A percentile compares a stretch with the other conserved stretches of the same genome.
Evolutionary conservation across 148 eudicot species (phyloP).

Genomic region (Salicornia ramosissima): DNA sequence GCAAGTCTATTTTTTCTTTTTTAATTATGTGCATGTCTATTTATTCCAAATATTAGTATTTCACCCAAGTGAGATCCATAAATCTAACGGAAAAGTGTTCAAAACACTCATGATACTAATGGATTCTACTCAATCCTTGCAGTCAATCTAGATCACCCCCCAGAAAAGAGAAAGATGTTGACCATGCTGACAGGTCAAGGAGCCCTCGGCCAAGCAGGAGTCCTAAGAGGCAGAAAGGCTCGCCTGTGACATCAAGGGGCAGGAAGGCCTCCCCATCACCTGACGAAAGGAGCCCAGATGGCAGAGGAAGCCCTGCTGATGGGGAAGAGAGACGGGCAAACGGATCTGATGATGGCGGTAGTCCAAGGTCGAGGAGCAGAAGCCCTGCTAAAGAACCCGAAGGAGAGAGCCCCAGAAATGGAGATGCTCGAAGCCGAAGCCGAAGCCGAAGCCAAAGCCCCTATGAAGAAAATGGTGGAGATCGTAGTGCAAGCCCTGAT

Average conservation of each 20-base stretch:
- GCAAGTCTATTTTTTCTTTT: not conserved
- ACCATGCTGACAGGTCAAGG: conserved; percentile 49
- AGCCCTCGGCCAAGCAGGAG: conserved; percentile 56
- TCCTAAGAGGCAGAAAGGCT: conserved; percentile 42
- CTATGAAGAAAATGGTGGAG: conserved; percentile 45
- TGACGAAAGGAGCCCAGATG: conserved; percentile 30
- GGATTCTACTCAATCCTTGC: too few relatives aligned
- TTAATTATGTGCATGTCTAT: too few relatives aligned
- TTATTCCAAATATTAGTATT: too few relatives aligned
- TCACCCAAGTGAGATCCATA: too few relatives aligned
- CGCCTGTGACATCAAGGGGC: conserved; percentile 38
- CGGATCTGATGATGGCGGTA: conserved; percentile 48
- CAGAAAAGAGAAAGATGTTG: conserved; percentile 43
- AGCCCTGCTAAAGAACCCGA: conserved; percentile 48
- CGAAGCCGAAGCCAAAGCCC: conserved; percentile 49
- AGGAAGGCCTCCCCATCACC: conserved; percentile 65
- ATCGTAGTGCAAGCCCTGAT: conserved; percentile 40
- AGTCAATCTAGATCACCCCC: conserved; percentile 81
- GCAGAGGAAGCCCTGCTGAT: conserved; percentile 42
- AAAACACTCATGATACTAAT: too few relatives aligned
- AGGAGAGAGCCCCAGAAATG: conserved; percentile 36
- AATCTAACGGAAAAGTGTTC: too few relatives aligned
- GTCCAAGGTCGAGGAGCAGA: conserved; percentile 54
- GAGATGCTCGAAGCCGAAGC: conserved; percentile 32
- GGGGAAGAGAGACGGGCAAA: conserved; percentile 34